Evolutionary conservation across 2,329 filamentous ascomycete species (phyloP), one percentile per base, ranked within the genome.

Genomic region (Trichothecium sympodiale): DNA sequence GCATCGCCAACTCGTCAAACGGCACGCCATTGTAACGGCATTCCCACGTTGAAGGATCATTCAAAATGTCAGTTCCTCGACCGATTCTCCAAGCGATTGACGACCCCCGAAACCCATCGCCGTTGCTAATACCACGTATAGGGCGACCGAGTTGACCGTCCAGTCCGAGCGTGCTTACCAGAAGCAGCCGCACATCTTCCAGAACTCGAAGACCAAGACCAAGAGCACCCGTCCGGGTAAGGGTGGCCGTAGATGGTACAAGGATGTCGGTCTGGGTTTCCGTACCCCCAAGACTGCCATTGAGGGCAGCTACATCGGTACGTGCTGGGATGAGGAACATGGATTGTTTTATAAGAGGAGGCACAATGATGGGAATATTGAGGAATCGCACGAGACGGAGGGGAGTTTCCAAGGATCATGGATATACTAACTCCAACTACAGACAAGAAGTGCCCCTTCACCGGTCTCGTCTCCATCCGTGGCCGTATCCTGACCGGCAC

Each of bases 391-490:
- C 10, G 20, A 10, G 10, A 25, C 10, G n/a, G n/a, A n/a, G 17
- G 38, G 12, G 8, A 16, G 5, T 32, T 26, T n/a, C 26, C n/a
- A 30, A 15, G 26, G n/a, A 23, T n/a, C n/a, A n/a, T 9, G 29
- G 17, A 38, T 20, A n/a, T 13, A 28, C 30, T 28, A 12, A 31
- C 17, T 43, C 28, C 9, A 18, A 36, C 35, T 32, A 16, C 61
- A 94, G 91, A 98, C 83, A 98, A 98, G 86, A 98, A 98, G 80
- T 98, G 91, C 83, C 91, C 91, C 54, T 98, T 98, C 83, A 94
- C 87, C 56, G 93, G 93, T 66, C 77, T 89, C 67, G 88, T 98
- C 67, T 96, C 91, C 52, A 98, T 98, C 77, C 91, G 91, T 75
- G 91, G 91, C 69, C 89, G 91, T 89, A 98, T 98, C 79, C 77